These are phyloP conservation scores for Poa pratensis DNA, from an alignment of 176 grass and related monocot species.

Conservation along the genomic window DNA sequence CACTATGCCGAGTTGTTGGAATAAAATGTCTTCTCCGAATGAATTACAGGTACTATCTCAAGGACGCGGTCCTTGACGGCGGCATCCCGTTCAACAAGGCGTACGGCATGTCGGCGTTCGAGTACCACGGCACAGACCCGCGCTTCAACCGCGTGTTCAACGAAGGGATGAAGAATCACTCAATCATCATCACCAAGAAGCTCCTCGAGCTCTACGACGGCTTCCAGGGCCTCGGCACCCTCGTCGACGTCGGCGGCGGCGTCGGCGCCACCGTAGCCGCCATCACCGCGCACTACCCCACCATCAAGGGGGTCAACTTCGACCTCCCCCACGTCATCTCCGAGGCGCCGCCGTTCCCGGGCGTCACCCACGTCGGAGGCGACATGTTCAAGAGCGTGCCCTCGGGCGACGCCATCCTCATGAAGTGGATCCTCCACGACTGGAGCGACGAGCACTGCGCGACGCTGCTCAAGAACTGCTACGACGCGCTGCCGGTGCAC, in stretches of 20 bases:
- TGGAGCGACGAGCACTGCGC: constrained; percentile 94
- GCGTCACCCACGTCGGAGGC: constrained; percentile 76
- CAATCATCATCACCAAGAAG: constrained; percentile 86
- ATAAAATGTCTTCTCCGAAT: background rate
- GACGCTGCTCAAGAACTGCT: constrained; percentile 83
- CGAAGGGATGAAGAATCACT: constrained; percentile 96
- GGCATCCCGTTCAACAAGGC: constrained; percentile 99
- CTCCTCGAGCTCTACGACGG: constrained; percentile 77
- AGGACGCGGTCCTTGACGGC: constrained; percentile 80
- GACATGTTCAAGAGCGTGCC: constrained; percentile 86
- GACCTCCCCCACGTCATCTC: constrained; percentile 98
- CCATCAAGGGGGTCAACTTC: constrained; percentile 74
- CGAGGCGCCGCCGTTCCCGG: constrained; percentile 81
- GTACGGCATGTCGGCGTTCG: constrained; percentile 89
- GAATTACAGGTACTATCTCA: constrained; percentile 73
- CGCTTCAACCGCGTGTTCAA: constrained; percentile 99
- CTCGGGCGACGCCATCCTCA: constrained; percentile 76
- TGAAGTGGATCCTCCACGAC: constrained; percentile 99
- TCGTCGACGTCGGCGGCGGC: constrained; percentile 94
- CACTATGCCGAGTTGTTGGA: background rate
- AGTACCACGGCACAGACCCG: constrained; percentile 83
- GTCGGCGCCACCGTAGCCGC: constrained; percentile 75
- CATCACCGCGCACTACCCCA: constrained; percentile 55
- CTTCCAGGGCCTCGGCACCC: constrained; percentile 61
- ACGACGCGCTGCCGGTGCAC: constrained; percentile 66